A percentile compares a stretch with the other conserved stretches of the same genome.
Evolutionary conservation across 139 green algal genomes (phyloP).

Genomic region (Diplosphaera chodatii): DNA sequence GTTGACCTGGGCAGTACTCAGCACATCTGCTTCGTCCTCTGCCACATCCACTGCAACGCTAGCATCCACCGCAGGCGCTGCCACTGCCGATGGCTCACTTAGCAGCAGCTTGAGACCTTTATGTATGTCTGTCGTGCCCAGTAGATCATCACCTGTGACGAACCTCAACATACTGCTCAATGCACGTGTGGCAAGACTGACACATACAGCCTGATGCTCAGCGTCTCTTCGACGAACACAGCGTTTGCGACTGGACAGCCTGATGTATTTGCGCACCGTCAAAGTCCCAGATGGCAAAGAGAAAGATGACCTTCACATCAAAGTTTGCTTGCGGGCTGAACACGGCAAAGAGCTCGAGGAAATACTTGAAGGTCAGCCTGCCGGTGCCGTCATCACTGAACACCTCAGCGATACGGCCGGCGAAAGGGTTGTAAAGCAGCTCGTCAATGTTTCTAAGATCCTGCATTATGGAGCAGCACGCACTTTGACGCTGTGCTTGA

Average conservation of each 20-base stretch:
- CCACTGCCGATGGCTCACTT: background rate
- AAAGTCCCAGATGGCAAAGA: conserved; percentile 44
- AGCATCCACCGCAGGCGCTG: too few relatives aligned
- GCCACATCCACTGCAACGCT: background rate
- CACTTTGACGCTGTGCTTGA: too few relatives aligned
- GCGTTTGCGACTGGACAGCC: background rate
- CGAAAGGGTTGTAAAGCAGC: conserved; percentile 34
- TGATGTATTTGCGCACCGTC: conserved; percentile 19
- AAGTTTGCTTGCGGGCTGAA: conserved; percentile 24
- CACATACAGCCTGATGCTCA: too few relatives aligned
- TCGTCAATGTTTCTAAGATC: conserved; percentile 24
- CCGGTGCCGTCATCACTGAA: conserved; percentile 38
- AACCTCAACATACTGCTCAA: too few relatives aligned
- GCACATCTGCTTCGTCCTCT: background rate
- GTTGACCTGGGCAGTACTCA: background rate
- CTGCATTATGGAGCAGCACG: too few relatives aligned
- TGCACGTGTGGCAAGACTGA: too few relatives aligned
- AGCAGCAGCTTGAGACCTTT: conserved; percentile 17
- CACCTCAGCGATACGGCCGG: conserved; percentile 21
- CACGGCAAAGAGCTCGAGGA: conserved; percentile 33
- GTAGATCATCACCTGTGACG: conserved; percentile 21
- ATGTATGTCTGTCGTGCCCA: conserved; percentile 18
- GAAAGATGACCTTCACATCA: conserved; percentile 31
- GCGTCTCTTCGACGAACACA: background rate
- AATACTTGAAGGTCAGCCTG: conserved; percentile 28